Evolutionary conservation across 1,139 yeast genomes (phyloP), one percentile per base, ranked within the genome.

Genomic region (Yamadazyma dushanensis): DNA sequence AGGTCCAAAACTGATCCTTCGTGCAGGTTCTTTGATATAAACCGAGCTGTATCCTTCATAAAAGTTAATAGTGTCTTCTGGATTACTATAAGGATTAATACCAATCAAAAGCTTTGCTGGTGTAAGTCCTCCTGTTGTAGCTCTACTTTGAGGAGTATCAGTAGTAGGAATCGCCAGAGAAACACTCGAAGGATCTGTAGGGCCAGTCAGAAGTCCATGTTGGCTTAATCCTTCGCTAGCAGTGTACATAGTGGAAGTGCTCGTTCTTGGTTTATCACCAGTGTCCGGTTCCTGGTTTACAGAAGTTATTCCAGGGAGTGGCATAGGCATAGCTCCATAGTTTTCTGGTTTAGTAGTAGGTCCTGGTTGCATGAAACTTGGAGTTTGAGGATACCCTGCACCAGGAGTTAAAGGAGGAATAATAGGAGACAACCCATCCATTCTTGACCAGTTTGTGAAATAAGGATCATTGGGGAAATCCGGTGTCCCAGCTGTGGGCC

Each of bases 1-100:
- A 0, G 79, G 78, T 0, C 80, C 80, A 49, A 66, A 68, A 37
- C 69, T 70, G 21, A 67, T 54, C 35, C 71, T 51, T 29, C 71
- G 51, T 15, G 20, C 27, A 2, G 30, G 31, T 32, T 59, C 66
- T 26, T 65, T 60, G 6, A 61, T 51, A 40, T 66, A 63, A 21
- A 73, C 54, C 0, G 78, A 61, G 8, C 67, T 52, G 41, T 66
- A 70, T 5, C 67, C 67, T 21, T 62, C 70, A 47, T 59, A 71
- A 37, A 74, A 68, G 40, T 70, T 64, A 29, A 73, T 63, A 0
- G 57, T 53, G 30, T 59, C 66, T 5, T 50, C 43, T 2, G 46
- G 48, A 23, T 46, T 44, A 15, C 44, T 48, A 39, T 53, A 59
- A 1, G 66, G 66, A 32, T 60, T 56, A 6, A 37, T 26, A 6